Percentiles rank a stretch among this genome's conserved stretches.
Evolutionary conservation across 805 yeast species (phyloP).

Genomic region (Metschnikowia shivogae): DNA sequence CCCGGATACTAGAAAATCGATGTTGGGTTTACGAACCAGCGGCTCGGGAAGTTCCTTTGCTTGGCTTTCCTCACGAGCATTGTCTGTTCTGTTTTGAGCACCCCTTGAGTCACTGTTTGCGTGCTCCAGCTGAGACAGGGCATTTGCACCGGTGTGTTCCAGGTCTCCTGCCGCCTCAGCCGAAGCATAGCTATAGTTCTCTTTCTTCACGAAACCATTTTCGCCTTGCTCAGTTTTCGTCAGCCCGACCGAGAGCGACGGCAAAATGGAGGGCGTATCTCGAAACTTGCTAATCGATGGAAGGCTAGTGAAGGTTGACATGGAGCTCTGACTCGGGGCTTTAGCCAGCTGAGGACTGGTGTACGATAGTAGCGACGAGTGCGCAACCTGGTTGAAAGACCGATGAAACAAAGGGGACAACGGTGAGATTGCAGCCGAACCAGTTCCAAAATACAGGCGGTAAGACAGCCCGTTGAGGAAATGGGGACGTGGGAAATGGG

Average conservation of each 20-base stretch:
- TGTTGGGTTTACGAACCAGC: conserved; percentile 1
- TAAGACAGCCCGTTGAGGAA: neutral
- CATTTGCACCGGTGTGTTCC: neutral
- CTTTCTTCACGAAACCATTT: neutral
- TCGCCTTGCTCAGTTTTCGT: neutral
- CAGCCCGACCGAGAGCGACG: neutral
- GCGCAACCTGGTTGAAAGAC: conserved; percentile 23
- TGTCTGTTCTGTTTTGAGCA: conserved; percentile 1
- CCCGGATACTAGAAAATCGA: conserved; percentile 3
- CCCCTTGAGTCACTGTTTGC: neutral
- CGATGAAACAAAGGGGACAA: conserved; percentile 40
- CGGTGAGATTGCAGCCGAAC: conserved; percentile 29
- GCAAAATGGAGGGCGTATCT: neutral
- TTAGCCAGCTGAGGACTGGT: neutral
- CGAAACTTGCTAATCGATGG: neutral
- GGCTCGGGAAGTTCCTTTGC: neutral
- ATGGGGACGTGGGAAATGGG: neutral
- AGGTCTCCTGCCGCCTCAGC: too few species aligned
- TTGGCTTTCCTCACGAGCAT: neutral
- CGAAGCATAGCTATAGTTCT: neutral
- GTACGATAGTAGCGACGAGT: conserved; percentile 2
- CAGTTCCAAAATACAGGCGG: conserved; percentile 4
- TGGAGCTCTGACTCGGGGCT: neutral
- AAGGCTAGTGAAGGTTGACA: neutral
- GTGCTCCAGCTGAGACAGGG: neutral